A percentile compares a stretch with the other conserved stretches of the same genome.
These are phyloP conservation scores for Pulicaria dysenterica DNA, from an alignment of 129 eudicot species.

Conservation along the genomic window DNA sequence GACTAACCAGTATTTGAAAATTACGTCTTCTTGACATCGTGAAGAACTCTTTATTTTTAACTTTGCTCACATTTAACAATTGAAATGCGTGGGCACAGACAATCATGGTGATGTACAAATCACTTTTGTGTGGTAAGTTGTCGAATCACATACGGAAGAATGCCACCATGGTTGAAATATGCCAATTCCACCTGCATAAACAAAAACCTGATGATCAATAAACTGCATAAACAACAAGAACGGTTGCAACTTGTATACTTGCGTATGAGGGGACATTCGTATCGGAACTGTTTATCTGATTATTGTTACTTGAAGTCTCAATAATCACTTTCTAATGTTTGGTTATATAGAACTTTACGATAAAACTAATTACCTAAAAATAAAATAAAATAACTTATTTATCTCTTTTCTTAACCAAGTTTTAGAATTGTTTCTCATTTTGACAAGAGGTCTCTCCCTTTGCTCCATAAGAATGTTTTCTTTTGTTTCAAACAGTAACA, in stretches of 20 bases:
- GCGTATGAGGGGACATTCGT: neutral
- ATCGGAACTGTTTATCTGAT: neutral
- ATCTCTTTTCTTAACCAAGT: no score
- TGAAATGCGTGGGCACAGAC: neutral
- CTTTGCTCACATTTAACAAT: constrained; percentile 20
- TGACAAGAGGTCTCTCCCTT: no score
- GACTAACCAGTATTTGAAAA: neutral
- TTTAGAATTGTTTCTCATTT: no score
- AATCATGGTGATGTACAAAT: constrained; percentile 9
- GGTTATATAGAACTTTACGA: no score
- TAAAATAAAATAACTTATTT: neutral
- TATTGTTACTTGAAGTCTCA: no score
- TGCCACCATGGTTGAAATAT: constrained; percentile 74
- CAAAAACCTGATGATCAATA: neutral
- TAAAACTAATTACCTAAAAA: neutral
- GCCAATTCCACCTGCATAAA: constrained; percentile 67
- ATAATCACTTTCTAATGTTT: no score
- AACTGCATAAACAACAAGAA: no score
- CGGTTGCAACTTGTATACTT: no score
- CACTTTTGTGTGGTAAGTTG: constrained; percentile 48
- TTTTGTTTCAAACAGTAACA: no score
- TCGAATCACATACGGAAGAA: constrained; percentile 66
- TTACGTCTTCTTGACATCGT: neutral
- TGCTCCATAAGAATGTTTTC: no score
- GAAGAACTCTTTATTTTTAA: constrained; percentile 20